Evolutionary conservation across 768 basidiomycete genomes (phyloP), one percentile per base, ranked within the genome.

Genomic region (Hortiboletus campestris): DNA sequence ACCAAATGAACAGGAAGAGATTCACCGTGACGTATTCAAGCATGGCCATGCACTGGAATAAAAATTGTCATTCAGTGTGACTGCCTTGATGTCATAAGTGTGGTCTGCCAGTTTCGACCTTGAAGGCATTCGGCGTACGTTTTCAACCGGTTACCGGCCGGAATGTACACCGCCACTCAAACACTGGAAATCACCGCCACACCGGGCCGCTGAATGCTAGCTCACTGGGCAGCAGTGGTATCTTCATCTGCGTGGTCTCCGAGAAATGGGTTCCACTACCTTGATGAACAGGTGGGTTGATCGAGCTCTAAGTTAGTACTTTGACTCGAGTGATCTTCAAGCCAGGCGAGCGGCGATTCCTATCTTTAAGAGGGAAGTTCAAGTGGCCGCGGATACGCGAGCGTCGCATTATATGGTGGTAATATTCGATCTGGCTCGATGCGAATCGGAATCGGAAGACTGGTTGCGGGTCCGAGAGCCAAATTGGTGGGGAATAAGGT

Each of bases 391-490:
- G 39, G 31, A 22, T 45, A 54, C 9, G 50, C 25, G 44, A 31
- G 43, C 29, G 39, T 41, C 20, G 41, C 48, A 49, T 25, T 25
- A 25, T 41, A 51, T 36, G 47, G 47, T 47, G 53, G 56, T 25
- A 41, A 61, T 69, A 66, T 67, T 59, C 19, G 42, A 19, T 46
- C 4, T 9, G 25, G 51, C 22, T 45, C 20, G 42, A 34, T 19
- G 31, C 28, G 47, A 43, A 60, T n/a, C n/a, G n/a, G n/a, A n/a
- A n/a, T n/a, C n/a, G n/a, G 25, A 47, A 47, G 40, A 17, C 8
- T 39, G 19, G 19, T 13, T 52, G 66, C 69, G 68, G 68, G 61
- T 55, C 68, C 68, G 68, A 69, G 48, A 29, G 47, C 29, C 39
- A 43, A 59, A 49, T 45, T 36, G 56, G 38, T 40, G 17, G 39